These are phyloP conservation scores for Panicum virgatum DNA, from an alignment of 202 grass and related monocot genomes.

Conservation along the genomic window DNA sequence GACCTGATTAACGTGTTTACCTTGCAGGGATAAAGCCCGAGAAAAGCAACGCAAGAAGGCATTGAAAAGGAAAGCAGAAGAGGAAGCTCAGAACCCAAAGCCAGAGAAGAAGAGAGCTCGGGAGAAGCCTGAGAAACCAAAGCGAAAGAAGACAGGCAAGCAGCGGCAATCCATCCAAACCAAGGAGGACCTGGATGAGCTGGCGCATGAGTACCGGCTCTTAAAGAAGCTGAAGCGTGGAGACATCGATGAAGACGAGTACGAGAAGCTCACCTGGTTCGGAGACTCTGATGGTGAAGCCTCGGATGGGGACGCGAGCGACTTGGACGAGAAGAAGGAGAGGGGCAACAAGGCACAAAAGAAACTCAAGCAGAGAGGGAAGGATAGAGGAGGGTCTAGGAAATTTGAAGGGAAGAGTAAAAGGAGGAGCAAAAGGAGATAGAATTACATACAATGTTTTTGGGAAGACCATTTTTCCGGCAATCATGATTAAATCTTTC, in stretches of 20 bases:
- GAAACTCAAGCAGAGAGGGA: conserved; percentile 57
- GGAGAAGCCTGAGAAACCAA: conserved; percentile 49
- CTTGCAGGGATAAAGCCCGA: conserved; percentile 75
- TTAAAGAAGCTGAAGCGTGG: conserved; percentile 90
- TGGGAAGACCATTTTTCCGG: not conserved
- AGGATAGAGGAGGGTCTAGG: conserved; percentile 36
- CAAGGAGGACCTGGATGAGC: conserved; percentile 91
- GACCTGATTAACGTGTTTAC: conserved; percentile 8
- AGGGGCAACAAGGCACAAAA: conserved; percentile 44
- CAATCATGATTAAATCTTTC: not conserved
- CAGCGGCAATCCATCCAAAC: conserved; percentile 76
- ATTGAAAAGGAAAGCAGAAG: conserved; percentile 74
- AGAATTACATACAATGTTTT: conserved; percentile 6
- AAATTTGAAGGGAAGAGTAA: conserved; percentile 50
- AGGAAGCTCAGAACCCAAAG: conserved; percentile 53
- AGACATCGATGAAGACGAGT: conserved; percentile 77
- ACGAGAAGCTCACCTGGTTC: conserved; percentile 82
- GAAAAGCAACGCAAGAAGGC: conserved; percentile 86
- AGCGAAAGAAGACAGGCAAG: conserved; percentile 80
- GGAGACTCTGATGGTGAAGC: conserved; percentile 47
- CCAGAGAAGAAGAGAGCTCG: conserved; percentile 49
- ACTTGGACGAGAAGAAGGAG: conserved; percentile 39
- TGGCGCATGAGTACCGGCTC: conserved; percentile 73
- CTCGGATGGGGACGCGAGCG: conserved; percentile 17
- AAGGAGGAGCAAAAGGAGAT: conserved; percentile 41